Evolutionary conservation across 257 asterid species (phyloP).

Genomic region (Mitragyna speciosa): DNA sequence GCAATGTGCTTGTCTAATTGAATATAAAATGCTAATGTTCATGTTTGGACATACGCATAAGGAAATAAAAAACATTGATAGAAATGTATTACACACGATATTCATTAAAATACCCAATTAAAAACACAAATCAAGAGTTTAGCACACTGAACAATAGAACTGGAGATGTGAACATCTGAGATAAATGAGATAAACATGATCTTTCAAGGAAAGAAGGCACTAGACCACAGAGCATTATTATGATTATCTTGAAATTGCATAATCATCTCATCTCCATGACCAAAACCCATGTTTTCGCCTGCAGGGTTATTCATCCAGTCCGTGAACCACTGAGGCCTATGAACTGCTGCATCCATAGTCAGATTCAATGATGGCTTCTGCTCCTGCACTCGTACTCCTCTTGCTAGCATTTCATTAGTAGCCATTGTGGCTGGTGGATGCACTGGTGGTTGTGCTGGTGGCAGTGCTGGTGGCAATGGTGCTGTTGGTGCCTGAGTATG

Average conservation of each 20-base stretch:
- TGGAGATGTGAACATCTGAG: not conserved
- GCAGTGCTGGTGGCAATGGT: not conserved
- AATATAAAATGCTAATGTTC: not conserved
- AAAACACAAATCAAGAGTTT: not conserved
- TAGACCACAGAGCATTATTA: slow-evolving; percentile 39
- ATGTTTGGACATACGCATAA: not conserved
- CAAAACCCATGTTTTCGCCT: slow-evolving; percentile 36
- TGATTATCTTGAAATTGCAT: slow-evolving; percentile 40
- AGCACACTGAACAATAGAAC: not conserved
- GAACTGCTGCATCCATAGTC: slow-evolving; percentile 16
- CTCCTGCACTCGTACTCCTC: slow-evolving; percentile 8
- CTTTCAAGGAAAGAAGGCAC: slow-evolving; percentile 43
- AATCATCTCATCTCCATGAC: slow-evolving; percentile 42
- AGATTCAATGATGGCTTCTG: slow-evolving; percentile 22
- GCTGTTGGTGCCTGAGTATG: not conserved
- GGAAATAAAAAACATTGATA: not conserved
- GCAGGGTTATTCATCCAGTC: slow-evolving; percentile 29
- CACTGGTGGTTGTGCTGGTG: not conserved
- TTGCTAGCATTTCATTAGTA: not conserved
- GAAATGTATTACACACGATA: not conserved
- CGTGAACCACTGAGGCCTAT: slow-evolving; percentile 40
- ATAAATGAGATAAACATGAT: not conserved
- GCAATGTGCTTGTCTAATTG: too few relatives aligned
- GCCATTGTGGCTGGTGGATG: not conserved
- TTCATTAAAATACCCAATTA: not conserved